Conservation (phyloP, 768 basidiomycete species). For the Scleroderma bovista region DNA sequence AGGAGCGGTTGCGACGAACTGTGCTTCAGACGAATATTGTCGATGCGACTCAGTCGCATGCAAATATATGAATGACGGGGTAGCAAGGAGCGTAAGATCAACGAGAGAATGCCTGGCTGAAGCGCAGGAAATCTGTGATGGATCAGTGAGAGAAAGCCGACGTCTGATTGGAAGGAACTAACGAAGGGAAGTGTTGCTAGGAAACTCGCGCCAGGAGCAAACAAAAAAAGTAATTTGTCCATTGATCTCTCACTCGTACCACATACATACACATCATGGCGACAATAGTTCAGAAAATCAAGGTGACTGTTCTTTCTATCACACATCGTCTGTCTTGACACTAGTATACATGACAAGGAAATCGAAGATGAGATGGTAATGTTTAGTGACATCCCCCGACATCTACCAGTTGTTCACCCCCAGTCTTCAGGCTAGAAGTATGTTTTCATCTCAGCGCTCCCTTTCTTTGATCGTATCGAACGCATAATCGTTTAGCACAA, state of each 20-base stretch:
- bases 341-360: slow-evolving; percentile 50
- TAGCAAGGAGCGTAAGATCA: slow-evolving; percentile 16
- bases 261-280: slow-evolving; percentile 41
- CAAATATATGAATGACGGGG: slow-evolving; percentile 13
- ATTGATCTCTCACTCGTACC: slow-evolving; percentile 4
- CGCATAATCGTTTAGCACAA: slow-evolving; percentile 54
- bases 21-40: slow-evolving; percentile 1
- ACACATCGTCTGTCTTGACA: slow-evolving; percentile 9
- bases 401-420: slow-evolving; percentile 20
- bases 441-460: slow-evolving; percentile 23
- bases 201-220: background rate
- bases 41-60: slow-evolving; percentile 33
- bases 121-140: slow-evolving; percentile 2
- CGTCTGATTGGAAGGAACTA: background rate
- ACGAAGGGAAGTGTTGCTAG: slow-evolving; percentile 1
- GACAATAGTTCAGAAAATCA: slow-evolving; percentile 88
- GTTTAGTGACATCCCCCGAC: slow-evolving; percentile 12
- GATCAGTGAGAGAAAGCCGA: background rate
- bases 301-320: slow-evolving; percentile 38
- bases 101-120: slow-evolving; percentile 17
- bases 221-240: background rate
- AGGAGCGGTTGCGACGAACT: slow-evolving; percentile 19
- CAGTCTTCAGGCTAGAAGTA: slow-evolving; percentile 68
- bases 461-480: slow-evolving; percentile 7
- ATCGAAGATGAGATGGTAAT: slow-evolving; percentile 96